Base-by-base conservation (phyloP, 2,329 filamentous ascomycete species). In the Zasmidium citrigriseum region DNA sequence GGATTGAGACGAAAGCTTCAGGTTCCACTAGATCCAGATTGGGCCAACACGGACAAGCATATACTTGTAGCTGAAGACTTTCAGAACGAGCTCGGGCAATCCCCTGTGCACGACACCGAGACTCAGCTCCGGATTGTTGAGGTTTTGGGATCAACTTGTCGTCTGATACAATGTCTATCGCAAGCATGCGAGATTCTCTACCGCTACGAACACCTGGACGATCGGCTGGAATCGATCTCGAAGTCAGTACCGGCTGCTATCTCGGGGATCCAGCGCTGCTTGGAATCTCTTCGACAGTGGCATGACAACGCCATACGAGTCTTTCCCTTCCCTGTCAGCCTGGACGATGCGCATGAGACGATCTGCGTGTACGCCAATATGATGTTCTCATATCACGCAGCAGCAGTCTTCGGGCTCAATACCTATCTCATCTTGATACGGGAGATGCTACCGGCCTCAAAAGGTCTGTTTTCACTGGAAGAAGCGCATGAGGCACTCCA, bases 361-460 rank as follows among this genome's bases (percentile, higher is more conserved):
- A 61, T 65, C 21, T 63, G 58, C 38, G 57, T 65, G 5, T 65
- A 63, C 23, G 63, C 59, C 11, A 63, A 65, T 50, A 63, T 65
- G 63, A 65, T 65, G 61, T 65, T 65, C 54, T 64, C 59, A 11
- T 64, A 65, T 27, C 60, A 66, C 46, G 61, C 59, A 14, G 58
- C 61, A 11, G 61, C 61, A 12, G 54, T 64, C n/a, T 64, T 64
- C 29, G 62, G 59, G 16, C 56, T 64, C 45, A 63, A 64, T 34
- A 63, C 59, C 5, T 64, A 62, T 47, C 64, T 64, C 24, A 60
- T 66, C 22, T 41, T 66, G 1, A 50, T 66, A 0, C 57, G 59
- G 3, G 59, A 64, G 46, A 54, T 64, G 1, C 60, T 62, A 7
- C 59, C 64, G 1, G 47, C 60, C 7, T 52, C 59, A 5, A 56